Base-by-base conservation (phyloP, 805 yeast genomes). In the Candida koratica region DNA sequence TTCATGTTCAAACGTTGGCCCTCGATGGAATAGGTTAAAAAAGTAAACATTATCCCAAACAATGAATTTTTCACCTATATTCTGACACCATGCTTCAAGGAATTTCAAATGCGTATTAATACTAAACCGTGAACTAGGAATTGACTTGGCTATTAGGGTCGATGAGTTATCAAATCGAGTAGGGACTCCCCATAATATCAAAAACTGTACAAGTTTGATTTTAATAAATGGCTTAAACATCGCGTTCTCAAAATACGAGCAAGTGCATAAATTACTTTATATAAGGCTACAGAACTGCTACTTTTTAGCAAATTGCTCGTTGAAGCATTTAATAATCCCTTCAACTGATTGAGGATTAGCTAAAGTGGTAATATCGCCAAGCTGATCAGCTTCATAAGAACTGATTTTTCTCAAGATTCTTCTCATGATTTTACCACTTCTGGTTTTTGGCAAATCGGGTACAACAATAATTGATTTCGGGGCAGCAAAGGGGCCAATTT, bases 41-140 rank as follows among this genome's bases (percentile, higher is more conserved):
- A 84, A 88, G 56, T 80, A 88, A 0, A 88, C 93, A 1, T 81
- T 70, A 55, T 90, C 98, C 97, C 97, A 90, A 3, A 79, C 70
- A 17, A 84, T 61, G 4, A 86, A 64, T 37, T 73, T 77, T 19
- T 29, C 32, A 29, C 32, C 32, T 29, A 29, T 20, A 13, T 7
- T 19, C 13, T 29, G 16, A 29, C 32, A 19, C 32, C 32, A 29
- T 29, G 32, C 18, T 12, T 29, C 32, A 29, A 29, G 25, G n/a
- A 29, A 29, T 8, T 29, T 19, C 4, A 29, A 20, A n/a, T 17
- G 6, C 3, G 32, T n/a, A 19, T 12, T 12, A 18, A 29, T 29
- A 4, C 20, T 25, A 19, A 29, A 29, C 14, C 20, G 25, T 8
- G 25, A 18, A 5, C 10, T 4, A 5, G 25, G 17, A 4, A 20